Percentiles rank a stretch among this genome's conserved stretches.
Conservation (phyloP, 805 yeast species). For the Candida pseudoglaebosa region DNA sequence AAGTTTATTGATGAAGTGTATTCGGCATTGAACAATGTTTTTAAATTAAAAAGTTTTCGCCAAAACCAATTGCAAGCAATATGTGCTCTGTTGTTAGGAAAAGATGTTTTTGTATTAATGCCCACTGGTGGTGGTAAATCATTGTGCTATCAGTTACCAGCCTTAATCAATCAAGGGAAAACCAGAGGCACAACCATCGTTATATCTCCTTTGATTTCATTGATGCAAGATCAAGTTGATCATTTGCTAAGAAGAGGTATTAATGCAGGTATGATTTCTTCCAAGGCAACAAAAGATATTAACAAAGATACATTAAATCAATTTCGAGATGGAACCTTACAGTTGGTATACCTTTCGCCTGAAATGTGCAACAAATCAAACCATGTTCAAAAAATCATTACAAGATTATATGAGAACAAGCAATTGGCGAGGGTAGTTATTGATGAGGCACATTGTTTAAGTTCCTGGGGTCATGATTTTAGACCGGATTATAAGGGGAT, state of each 20-base stretch:
- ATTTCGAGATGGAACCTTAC: conserved; percentile 63
- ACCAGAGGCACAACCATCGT: conserved; percentile 87
- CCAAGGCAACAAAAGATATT: conserved; percentile 64
- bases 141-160: conserved; percentile 91
- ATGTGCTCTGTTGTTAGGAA: conserved; percentile 67
- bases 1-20: conserved; percentile 72
- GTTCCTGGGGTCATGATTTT: conserved; percentile 98
- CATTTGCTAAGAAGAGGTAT: conserved; percentile 67
- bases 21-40: conserved; percentile 50
- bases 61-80: conserved; percentile 85
- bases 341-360: conserved; percentile 84
- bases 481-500: conserved; percentile 91
- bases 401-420: conserved; percentile 48
- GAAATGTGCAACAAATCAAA: conserved; percentile 84
- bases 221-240: conserved; percentile 96
- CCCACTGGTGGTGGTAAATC: conserved; percentile 99
- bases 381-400: conserved; percentile 62
- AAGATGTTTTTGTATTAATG: conserved; percentile 92
- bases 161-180: conserved; percentile 76
- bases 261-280: conserved; percentile 83
- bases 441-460: conserved; percentile 97
- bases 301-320: conserved; percentile 57
- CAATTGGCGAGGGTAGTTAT: conserved; percentile 82
- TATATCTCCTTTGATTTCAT: conserved; percentile 87
- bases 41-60: conserved; percentile 66